phyloP scores from a whole-genome alignment of 2,329 filamentous ascomycete genomes.

The Ambrosiella xylebori region DNA sequence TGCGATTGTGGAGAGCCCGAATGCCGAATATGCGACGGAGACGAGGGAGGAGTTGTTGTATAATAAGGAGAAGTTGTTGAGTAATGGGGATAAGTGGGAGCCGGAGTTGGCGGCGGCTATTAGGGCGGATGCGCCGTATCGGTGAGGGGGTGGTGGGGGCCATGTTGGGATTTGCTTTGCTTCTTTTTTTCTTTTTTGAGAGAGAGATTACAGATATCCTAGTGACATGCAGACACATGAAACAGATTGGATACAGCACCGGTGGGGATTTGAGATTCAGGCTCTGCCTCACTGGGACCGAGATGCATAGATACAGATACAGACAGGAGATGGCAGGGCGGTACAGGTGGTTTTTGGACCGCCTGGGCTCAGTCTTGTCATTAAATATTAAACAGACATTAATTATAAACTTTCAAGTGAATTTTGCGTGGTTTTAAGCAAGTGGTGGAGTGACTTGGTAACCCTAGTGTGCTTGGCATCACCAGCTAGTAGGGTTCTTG shows the following conservation, averaged over 20 bases:
- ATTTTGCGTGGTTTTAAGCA: too few relatives aligned
- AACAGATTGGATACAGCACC: not conserved
- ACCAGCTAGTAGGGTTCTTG: too few relatives aligned
- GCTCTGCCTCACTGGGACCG: not conserved
- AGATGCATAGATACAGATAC: not conserved
- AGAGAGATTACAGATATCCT: not conserved
- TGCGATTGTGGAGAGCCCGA: conserved; percentile 55
- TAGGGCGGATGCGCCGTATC: conserved; percentile 82
- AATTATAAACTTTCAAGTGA: too few relatives aligned
- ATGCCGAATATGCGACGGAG: conserved; percentile 46
- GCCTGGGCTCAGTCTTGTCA: too few relatives aligned
- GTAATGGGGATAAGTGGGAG: conserved; percentile 95
- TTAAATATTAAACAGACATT: too few relatives aligned
- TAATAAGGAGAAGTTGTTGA: conserved; percentile 86
- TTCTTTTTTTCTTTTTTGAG: not conserved
- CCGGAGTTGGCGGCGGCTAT: conserved; percentile 85
- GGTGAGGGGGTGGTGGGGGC: conserved; percentile 30
- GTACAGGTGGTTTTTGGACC: too few relatives aligned
- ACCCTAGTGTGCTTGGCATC: too few relatives aligned
- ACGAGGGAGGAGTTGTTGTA: conserved; percentile 85
- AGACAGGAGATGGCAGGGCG: not conserved
- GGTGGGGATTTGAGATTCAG: not conserved
- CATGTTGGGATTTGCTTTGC: not conserved
- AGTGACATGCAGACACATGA: not conserved
- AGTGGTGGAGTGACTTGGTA: too few relatives aligned